Evolutionary conservation across 2,329 filamentous ascomycete species (phyloP).

Genomic region (Arthrobotrys entomopaga): DNA sequence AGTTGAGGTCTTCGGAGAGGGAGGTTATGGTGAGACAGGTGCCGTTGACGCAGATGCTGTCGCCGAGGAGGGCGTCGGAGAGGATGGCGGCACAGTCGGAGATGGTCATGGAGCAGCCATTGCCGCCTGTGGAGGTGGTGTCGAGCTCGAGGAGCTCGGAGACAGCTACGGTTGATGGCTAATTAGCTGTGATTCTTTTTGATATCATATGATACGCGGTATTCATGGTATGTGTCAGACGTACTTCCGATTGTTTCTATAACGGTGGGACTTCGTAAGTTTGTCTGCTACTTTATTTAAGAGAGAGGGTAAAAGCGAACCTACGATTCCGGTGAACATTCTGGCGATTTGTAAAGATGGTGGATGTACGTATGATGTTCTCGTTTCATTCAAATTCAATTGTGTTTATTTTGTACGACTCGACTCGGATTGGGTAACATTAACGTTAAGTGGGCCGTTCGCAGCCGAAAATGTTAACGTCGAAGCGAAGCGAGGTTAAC

Average conservation of each 20-base stretch:
- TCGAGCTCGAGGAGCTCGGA: conserved; percentile 82
- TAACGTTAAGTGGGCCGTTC: background rate
- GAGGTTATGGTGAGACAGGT: conserved; percentile 93
- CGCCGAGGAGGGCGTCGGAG: conserved; percentile 82
- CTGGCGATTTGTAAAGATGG: background rate
- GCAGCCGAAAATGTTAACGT: conserved; percentile 16
- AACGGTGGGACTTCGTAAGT: conserved; percentile 1
- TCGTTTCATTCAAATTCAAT: too few species aligned
- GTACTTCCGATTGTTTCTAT: conserved; percentile 49
- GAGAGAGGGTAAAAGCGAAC: conserved; percentile 27
- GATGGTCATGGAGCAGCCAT: conserved; percentile 91
- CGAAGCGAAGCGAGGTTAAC: background rate
- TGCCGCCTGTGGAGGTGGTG: conserved; percentile 74
- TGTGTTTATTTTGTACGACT: too few species aligned
- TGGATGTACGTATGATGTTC: too few species aligned
- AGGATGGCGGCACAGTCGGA: conserved; percentile 79
- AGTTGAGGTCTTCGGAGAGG: conserved; percentile 64
- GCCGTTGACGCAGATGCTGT: conserved; percentile 93
- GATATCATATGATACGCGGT: background rate
- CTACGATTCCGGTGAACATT: conserved; percentile 54
- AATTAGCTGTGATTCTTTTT: conserved; percentile 2
- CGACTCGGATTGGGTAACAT: too few species aligned
- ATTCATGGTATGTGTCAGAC: background rate
- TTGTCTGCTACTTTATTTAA: background rate
- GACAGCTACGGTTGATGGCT: conserved; percentile 71